phyloP scores from a whole-genome alignment of 148 eudicot genomes.

The Vaccinium darrowii region DNA sequence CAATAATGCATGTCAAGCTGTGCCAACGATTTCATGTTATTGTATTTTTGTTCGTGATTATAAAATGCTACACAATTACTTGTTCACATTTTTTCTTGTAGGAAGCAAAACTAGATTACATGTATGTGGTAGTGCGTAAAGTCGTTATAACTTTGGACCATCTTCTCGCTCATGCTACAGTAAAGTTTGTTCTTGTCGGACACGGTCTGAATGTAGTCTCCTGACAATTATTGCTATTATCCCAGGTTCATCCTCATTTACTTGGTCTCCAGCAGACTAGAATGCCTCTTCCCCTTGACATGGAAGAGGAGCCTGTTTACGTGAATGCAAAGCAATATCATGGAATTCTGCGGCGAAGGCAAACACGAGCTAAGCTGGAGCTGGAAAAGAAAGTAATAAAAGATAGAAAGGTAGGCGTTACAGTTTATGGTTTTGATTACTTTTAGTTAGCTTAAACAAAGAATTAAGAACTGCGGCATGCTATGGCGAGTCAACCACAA shows the following conservation, averaged over 20 bases:
- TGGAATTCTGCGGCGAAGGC: slow-evolving; percentile 78
- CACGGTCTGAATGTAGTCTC: background rate
- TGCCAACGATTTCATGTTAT: background rate
- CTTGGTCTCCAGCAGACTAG: slow-evolving; percentile 52
- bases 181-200: background rate
- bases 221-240: slow-evolving; percentile 10
- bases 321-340: slow-evolving; percentile 82
- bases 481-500: background rate
- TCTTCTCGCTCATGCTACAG: background rate
- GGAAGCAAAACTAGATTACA: slow-evolving; percentile 4
- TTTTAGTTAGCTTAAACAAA: background rate
- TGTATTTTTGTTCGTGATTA: background rate
- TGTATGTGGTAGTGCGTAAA: background rate
- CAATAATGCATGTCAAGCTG: background rate
- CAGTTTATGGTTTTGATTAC: background rate
- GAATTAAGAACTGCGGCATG: background rate
- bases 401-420: slow-evolving; percentile 48
- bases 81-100: background rate
- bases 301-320: slow-evolving; percentile 82
- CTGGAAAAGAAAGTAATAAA: slow-evolving; percentile 61
- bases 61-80: background rate
- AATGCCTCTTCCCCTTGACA: slow-evolving; percentile 59
- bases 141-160: background rate
- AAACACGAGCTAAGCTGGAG: slow-evolving; percentile 74
- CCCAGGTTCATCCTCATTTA: slow-evolving; percentile 60